A percentile compares a stretch with the other conserved stretches of the same genome.
Conservation (phyloP, 352 stramenopile species). For the Phytophthora litchii region DNA sequence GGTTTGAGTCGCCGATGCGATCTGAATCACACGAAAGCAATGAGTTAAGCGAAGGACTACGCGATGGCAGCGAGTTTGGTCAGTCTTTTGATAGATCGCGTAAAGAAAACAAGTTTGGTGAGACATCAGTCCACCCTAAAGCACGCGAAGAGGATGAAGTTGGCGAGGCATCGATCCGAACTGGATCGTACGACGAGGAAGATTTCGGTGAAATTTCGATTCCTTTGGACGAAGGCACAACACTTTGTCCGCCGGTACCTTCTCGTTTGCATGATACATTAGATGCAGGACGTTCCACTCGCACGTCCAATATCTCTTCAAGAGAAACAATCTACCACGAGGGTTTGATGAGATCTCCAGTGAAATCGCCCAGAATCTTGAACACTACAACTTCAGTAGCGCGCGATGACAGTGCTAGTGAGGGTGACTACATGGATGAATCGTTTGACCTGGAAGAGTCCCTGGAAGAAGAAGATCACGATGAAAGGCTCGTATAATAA, state of each 20-base stretch:
- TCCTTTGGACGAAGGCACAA: constrained; percentile 13
- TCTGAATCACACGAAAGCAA: too few relatives aligned
- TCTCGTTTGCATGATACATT: neutral
- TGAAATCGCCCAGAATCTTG: neutral
- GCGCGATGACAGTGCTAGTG: constrained; percentile 27
- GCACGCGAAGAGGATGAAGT: too few relatives aligned
- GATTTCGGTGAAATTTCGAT: constrained; percentile 25
- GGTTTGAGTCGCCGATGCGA: too few relatives aligned
- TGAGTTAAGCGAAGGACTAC: too few relatives aligned
- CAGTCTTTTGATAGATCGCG: too few relatives aligned
- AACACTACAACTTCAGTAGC: constrained; percentile 5
- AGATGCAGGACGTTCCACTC: neutral
- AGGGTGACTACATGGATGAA: constrained; percentile 67
- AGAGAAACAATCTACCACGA: constrained; percentile 1
- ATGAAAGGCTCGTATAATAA: constrained; percentile 25
- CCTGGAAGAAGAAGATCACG: constrained; percentile 52
- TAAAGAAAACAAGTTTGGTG: too few relatives aligned
- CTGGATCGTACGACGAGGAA: neutral
- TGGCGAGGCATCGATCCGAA: too few relatives aligned
- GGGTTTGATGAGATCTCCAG: constrained; percentile 10
- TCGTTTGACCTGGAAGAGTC: constrained; percentile 83
- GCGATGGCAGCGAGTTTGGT: too few relatives aligned
- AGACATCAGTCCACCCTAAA: too few relatives aligned
- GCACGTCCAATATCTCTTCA: neutral
- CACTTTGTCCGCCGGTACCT: neutral